Evolutionary conservation across 2,329 filamentous ascomycete species (phyloP), one percentile per base, ranked within the genome.

Genomic region (Xylaria sp.): DNA sequence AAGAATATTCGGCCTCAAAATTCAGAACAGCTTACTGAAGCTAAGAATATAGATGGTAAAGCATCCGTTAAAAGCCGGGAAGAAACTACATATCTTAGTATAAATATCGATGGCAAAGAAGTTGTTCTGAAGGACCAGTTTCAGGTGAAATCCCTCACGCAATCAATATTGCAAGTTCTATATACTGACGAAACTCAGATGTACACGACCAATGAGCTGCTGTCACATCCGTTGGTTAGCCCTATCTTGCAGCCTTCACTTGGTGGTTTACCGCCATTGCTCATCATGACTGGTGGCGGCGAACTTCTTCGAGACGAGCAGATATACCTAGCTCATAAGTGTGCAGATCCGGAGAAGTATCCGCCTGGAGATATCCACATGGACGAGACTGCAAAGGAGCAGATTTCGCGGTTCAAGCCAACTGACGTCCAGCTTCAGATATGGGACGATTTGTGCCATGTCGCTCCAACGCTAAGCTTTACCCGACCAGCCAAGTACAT

Each of bases 401-500:
- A 84, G 13, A 74, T 96, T 17, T 81, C 84, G 39, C 89, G 85
- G 68, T 96, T 93, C 78, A 88, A 89, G 64, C 92, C 94, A 0
- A 99, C 96, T 0, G 88, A 97, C 73, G 95, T 98, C 0, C 94
- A 97, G 76, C 85, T 99, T 1, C 96, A 98, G 77, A 90, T 98
- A 1, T 98, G 95, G 94, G 95, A 98, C 65, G 92, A 97, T 73
- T 82, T 98, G 2, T 98, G 96, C 74, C 95, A 98, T 76, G 94
- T 97, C 5, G 90, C 91, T 0, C 93, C 95, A 0, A 97, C 94
- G 0, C 84, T 98, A n/a, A 97, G 93, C 73, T 98, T 97, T 77
- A 98, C 95, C 0, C 87, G 90, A n/a, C 96, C 96, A 0, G 96
- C 95, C 51, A 98, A 98, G 78, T 92, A 92, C 80, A 97, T 98